Evolutionary conservation across 768 basidiomycete species (phyloP), one percentile per base, ranked within the genome.

Genomic region (Daedaleopsis nitida): DNA sequence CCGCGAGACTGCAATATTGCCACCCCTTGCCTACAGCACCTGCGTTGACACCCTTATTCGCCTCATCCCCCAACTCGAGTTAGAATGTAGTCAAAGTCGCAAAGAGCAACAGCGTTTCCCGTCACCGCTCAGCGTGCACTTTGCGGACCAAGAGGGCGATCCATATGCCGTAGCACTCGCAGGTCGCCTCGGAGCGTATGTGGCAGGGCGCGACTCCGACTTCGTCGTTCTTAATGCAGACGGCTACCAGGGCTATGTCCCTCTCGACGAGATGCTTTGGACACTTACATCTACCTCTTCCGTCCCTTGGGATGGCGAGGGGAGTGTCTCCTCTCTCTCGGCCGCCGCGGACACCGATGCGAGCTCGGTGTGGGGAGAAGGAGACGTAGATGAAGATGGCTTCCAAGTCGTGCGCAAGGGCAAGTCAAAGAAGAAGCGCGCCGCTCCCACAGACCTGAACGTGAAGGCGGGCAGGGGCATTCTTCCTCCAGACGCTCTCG

Each of bases 111-210:
- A 32, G 4, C 27, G 3, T 7, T 32, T 32, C 27, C 7, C 27
- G 27, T 32, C 27, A 32, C 27, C 27, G 27, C 27, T 91, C 19
- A 76, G 85, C 43, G 66, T 92, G 8, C 84, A 88, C 71, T 87
- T 87, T 62, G 91, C 91, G 7, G 91, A 93, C 65, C 87, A 87
- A 72, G 92, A 94, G 72, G 90, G 84, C 11, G 92, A 93, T 71
- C 89, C 90, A 3, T 92, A 85, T 66, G 86, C 88, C n/a, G 91
- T 94, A 7, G 91, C 91, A 66, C 79, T 94, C 9, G 92, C 92
- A 11, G 91, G 85, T 14, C 80, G 83, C 51, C 73, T 92, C 12
- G 80, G 82, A 10, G 92, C 84, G 37, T 94, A 88, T 65, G 90
- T 94, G 49, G 80, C 86, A 0, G 90, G 88, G 23, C 86, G 80